A percentile compares a stretch with the other conserved stretches of the same genome.
Evolutionary conservation across 768 basidiomycete genomes (phyloP).

Genomic region (Leccinum sublutescens): DNA sequence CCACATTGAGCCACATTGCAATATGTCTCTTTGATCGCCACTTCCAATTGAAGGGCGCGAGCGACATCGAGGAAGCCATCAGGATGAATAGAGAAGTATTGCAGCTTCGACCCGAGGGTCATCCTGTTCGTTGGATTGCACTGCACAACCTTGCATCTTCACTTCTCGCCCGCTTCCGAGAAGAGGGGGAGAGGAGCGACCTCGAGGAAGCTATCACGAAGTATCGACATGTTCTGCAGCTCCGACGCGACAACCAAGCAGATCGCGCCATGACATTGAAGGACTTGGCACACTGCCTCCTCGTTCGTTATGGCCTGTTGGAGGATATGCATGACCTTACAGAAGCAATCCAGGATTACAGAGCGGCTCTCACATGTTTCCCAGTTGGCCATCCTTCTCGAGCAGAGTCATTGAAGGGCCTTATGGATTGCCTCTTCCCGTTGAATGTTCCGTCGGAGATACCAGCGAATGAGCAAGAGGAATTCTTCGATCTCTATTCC

Average conservation of each 20-base stretch:
- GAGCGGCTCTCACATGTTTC: neutral
- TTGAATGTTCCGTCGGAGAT: too few species aligned
- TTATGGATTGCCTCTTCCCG: neutral
- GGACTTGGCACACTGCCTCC: neutral
- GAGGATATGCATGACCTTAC: neutral
- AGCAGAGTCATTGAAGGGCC: neutral
- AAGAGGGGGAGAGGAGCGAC: neutral
- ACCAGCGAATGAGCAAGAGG: neutral
- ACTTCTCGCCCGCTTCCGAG: neutral
- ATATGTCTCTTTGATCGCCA: neutral
- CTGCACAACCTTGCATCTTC: neutral
- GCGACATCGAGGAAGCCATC: neutral
- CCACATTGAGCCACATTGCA: neutral
- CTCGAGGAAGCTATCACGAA: neutral
- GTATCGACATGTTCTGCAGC: neutral
- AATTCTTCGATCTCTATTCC: neutral
- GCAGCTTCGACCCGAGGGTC: neutral
- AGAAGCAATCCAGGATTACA: neutral
- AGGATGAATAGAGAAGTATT: neutral
- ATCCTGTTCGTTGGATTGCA: neutral
- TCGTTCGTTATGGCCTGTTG: neutral
- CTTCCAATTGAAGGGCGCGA: neutral
- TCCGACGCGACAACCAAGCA: neutral
- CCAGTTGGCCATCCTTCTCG: neutral
- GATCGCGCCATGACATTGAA: neutral